Base-by-base conservation (phyloP, 2,329 filamentous ascomycete species). In the Pestalotiopsis fici region DNA sequence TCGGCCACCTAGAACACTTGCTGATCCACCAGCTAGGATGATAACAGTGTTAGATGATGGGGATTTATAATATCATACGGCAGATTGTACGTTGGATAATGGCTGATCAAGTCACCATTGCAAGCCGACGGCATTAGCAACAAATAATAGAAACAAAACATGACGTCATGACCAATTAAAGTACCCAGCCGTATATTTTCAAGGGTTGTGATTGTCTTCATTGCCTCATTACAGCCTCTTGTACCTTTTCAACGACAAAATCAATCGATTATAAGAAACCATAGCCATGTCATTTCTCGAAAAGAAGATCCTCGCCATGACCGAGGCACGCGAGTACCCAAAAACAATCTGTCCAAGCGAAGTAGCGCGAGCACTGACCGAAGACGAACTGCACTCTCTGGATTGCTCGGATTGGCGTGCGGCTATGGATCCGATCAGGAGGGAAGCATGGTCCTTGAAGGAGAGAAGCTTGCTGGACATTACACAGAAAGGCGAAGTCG, bases 331-430 rank as follows among this genome's bases (percentile, higher is more conserved):
- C 43, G 61, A 55, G 15, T 55, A 54, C 28, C 61, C 61, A 1
- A 64, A 64, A 15, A 64, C 61, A 25, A 23, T 54, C 5, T 64
- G 61, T 21, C 61, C 61, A 4, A 64, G 61, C 61, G 61, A 64
- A 35, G 61, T 64, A 11, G 61, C 61, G 11, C 50, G 61, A 13
- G 27, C 43, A 15, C 28, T 64, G 27, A 64, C 5, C 4, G 13
- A 15, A 7, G 47, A 64, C 12, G 61, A 64, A 7, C 4, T 64
- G 13, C 25, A 4, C 6, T 39, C 43, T 3, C 21, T 64, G 6
- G 43, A 28, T 1, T 56, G 47, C 43, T 43, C 21, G 7, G 47
- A 64, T 15, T 64, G 61, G 61, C 61, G 61, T 2, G 61, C 25
- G 1, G 39, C 47, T 6, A 64, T 64, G 61, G 61, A 55, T 54